Base-by-base conservation (phyloP, 2,329 filamentous ascomycete genomes). In the Xylaria sp. region DNA sequence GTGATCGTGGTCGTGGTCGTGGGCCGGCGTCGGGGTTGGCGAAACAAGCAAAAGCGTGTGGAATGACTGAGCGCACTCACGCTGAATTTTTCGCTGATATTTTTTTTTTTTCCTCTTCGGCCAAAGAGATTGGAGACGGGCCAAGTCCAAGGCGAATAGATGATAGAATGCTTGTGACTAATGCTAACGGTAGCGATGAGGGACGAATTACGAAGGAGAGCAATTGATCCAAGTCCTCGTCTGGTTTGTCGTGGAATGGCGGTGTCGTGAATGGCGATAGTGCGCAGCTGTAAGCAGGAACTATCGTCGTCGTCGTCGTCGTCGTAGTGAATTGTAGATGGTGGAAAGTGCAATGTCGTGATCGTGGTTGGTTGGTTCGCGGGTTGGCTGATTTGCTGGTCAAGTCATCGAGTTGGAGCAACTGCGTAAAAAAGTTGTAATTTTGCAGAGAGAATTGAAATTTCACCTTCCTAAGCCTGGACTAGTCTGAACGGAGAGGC, bases 361-460 rank as follows among this genome's bases (percentile, higher is more conserved):
- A 60, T 68, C 20, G 56, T 59, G 51, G 57, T 48, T 39, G 54
- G 51, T 57, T 48, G 64, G 15, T 15, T 31, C 13, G 39, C 39
- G 13, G 39, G 39, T 18, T 46, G 41, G 41, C 41, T 46, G 41
- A 46, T 18, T 46, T 41, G 31, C n/a, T 51, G 23, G 46, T 65
- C 46, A 39, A 33, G 33, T 59, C 25, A 51, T 49, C 18, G 49
- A 52, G 58, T 62, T 49, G 56, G 46, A 36, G 41, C 49, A 57
- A 54, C 56, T 43, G 10, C 15, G 36, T 46, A 41, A 62, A 57
- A 67, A 62, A 61, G 36, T 65, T 46, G 59, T 62, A 58, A 52
- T 67, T 65, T 67, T 67, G 39, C 33, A 7, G 28, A 62, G n/a
- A 33, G 33, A 60, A 63, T 70, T 62, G 67, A 71, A 70, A 70